These are phyloP conservation scores for Corrigiola litoralis DNA, from an alignment of 179 eudicot genomes.

Conservation along the genomic window DNA sequence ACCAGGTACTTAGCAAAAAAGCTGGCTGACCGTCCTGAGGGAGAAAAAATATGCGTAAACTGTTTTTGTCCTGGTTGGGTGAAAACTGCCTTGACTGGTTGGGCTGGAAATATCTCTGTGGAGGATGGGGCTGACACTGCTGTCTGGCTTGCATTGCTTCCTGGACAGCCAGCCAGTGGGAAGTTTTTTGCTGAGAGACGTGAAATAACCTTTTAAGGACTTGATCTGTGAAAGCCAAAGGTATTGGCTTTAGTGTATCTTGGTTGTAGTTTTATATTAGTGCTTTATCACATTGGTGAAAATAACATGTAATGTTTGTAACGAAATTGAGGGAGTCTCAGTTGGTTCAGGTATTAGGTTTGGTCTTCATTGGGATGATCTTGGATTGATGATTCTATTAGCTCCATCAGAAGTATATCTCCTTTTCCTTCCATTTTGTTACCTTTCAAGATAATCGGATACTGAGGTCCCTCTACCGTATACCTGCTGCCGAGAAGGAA, in stretches of 20 bases:
- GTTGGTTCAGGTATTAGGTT: neutral
- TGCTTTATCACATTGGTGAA: neutral
- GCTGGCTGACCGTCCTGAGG: constrained; percentile 59
- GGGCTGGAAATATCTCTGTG: constrained; percentile 73
- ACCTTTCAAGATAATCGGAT: too few species aligned
- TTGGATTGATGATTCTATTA: too few species aligned
- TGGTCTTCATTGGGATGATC: neutral
- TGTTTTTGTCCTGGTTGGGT: constrained; percentile 98
- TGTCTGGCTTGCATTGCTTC: constrained; percentile 90
- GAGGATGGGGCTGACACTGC: constrained; percentile 94
- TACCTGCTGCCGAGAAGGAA: neutral
- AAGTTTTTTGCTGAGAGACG: constrained; percentile 90
- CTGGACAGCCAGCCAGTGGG: constrained; percentile 52
- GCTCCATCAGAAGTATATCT: too few species aligned
- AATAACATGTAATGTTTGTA: neutral
- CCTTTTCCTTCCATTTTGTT: too few species aligned
- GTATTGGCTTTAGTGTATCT: constrained; percentile 6
- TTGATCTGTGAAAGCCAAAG: neutral
- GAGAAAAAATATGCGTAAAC: constrained; percentile 61
- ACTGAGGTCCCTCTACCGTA: neutral
- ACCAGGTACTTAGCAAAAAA: constrained; percentile 62
- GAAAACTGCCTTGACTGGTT: constrained; percentile 91
- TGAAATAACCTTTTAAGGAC: constrained; percentile 53
- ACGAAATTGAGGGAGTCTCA: neutral
- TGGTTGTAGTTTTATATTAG: neutral